Base-by-base conservation (phyloP, 169 alveolate genomes). In the Plasmodium coatneyi region DNA sequence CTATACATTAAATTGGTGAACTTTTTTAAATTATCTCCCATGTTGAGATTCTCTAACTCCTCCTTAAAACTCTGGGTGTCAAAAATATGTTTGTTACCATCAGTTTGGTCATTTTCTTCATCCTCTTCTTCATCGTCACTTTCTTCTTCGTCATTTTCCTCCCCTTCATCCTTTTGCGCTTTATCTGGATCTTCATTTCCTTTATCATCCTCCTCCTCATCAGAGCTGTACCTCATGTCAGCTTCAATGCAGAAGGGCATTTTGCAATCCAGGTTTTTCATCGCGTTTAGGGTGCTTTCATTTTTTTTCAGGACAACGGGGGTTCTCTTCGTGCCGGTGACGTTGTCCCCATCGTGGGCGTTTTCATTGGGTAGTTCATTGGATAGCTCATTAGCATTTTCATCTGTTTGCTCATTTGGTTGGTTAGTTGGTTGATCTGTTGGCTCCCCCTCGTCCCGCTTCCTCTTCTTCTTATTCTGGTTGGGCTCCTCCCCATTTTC, bases 1-100 rank as follows among this genome's bases (percentile, higher is more conserved):
- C 56, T 79, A 79, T 89, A 89, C 90, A 89, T 79, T 60, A 89
- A 89, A 56, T 79, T 89, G 32, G 94, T 89, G 71, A 89, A 79
- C 56, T 79, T 79, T 56, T 49, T 89, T 41, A 89, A 66, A 39
- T 89, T 89, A 1, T 89, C 83, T 36, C 79, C 71, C 76, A 78
- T 54, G 46, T 89, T 83, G 41, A 89, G 49, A 79, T 89, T 78
- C 49, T 78, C 90, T 52, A 89, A 41, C 49, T 89, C 94, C 25
- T 89, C 94, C 72, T 79, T 89, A 78, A 89, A 89, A 56, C 49
- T 79, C n/a, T 25, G 52, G 25, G 30, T 41, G 81, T 89, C 89
- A 52, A 89, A 89, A 49, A 9, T 46, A 39, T 52, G 12, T 12
- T 84, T n/a, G 14, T 12, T 52, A 25, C 60, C 54, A 41, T 89